phyloP scores from a whole-genome alignment of 305 asterid species.

The Solanum aculeatissimum region DNA sequence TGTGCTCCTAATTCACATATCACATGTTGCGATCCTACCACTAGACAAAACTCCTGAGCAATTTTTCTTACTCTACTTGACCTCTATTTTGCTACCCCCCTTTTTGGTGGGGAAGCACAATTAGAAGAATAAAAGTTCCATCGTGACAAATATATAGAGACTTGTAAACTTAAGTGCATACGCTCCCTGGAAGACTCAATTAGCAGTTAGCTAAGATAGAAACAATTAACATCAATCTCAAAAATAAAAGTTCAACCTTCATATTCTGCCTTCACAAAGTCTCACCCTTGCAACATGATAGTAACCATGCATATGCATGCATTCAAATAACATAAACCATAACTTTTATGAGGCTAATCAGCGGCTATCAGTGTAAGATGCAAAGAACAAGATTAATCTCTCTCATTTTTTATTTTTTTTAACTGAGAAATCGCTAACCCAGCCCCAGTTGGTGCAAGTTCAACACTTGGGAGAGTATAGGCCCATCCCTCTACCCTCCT shows the following conservation, averaged over 20 bases:
- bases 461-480: neutral
- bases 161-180: neutral
- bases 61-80: neutral
- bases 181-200: neutral
- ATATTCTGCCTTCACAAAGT: neutral
- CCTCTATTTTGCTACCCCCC: neutral
- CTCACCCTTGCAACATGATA: neutral
- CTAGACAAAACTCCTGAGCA: neutral
- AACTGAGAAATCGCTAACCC: neutral
- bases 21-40: neutral
- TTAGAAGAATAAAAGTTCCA: neutral
- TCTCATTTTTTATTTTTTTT: neutral
- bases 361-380: neutral
- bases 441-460: neutral
- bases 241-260: neutral
- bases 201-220: neutral
- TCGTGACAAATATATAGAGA: neutral
- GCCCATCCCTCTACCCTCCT: neutral
- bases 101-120: neutral
- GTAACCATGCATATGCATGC: neutral
- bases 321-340: neutral
- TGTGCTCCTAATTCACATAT: neutral
- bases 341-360: neutral
- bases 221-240: neutral
- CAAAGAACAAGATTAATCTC: neutral